Percentiles rank a stretch among this genome's conserved stretches.
Evolutionary conservation across 306 rosid species (phyloP).

Genomic region (Benincasa hispida): DNA sequence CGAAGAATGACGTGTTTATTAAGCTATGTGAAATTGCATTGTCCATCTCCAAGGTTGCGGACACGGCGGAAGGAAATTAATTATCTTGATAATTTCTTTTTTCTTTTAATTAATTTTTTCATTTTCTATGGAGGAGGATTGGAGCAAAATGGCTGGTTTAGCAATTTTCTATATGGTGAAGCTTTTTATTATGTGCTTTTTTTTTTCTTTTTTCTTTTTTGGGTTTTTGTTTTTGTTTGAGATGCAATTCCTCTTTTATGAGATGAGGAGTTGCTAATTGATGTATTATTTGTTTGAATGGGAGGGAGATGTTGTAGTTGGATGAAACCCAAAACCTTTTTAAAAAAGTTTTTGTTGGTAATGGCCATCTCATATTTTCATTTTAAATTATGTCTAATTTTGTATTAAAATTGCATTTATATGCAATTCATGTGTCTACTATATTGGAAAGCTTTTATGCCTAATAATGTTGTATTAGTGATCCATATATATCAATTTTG

Average conservation of each 20-base stretch:
- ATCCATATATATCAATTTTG: background rate
- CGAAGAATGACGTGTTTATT: conserved; percentile 10
- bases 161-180: background rate
- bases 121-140: background rate
- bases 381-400: background rate
- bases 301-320: background rate
- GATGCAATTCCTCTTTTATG: background rate
- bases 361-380: background rate
- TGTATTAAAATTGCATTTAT: background rate
- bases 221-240: background rate
- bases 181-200: background rate
- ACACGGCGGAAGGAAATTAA: background rate
- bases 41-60: conserved; percentile 3
- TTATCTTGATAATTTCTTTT: background rate
- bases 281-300: background rate
- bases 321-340: background rate
- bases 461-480: background rate
- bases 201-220: background rate
- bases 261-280: background rate
- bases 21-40: conserved; percentile 18
- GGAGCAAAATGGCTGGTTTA: background rate
- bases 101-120: background rate
- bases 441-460: background rate
- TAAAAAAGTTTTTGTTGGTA: background rate
- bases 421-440: background rate